Evolutionary conservation across 805 yeast species (phyloP).

Genomic region (Jamesozyma gamospora): DNA sequence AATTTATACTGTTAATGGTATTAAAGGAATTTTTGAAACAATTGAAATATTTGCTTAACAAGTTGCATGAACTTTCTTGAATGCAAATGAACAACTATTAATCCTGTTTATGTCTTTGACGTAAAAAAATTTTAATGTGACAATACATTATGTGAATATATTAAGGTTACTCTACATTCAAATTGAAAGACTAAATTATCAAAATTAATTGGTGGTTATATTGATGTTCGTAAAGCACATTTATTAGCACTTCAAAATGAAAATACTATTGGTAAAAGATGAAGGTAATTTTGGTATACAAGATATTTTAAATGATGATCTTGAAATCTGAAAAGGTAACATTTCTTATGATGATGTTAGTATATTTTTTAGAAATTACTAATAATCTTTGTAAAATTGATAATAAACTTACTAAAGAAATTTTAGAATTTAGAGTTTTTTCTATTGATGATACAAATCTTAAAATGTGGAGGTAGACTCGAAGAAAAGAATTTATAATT

Average conservation of each 20-base stretch:
- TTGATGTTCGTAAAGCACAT: conserved; percentile 53
- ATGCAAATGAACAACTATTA: conserved; percentile 34
- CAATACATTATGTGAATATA: conserved; percentile 36
- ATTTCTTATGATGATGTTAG: too few relatives aligned
- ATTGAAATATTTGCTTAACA: conserved; percentile 44
- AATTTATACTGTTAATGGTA: conserved; percentile 50
- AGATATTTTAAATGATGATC: conserved; percentile 24
- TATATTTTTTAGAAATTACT: too few relatives aligned
- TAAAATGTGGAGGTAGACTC: too few relatives aligned
- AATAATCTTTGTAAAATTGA: too few relatives aligned
- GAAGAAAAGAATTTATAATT: too few relatives aligned
- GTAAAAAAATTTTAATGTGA: conserved; percentile 45
- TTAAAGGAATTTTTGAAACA: conserved; percentile 42
- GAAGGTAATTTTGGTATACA: conserved; percentile 23
- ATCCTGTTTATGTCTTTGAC: conserved; percentile 51
- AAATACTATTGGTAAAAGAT: conserved; percentile 29
- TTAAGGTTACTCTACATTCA: conserved; percentile 24
- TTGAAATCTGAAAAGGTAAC: conserved; percentile 37
- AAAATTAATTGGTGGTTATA: conserved; percentile 17
- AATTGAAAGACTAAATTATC: conserved; percentile 12
- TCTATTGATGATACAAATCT: too few relatives aligned
- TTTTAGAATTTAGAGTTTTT: too few relatives aligned
- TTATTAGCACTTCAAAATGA: conserved; percentile 37
- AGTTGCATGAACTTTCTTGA: conserved; percentile 46
- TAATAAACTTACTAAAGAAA: too few relatives aligned